These are phyloP conservation scores for Chlorencoelia australis DNA, from an alignment of 2,329 filamentous ascomycete genomes.

Conservation along the genomic window DNA sequence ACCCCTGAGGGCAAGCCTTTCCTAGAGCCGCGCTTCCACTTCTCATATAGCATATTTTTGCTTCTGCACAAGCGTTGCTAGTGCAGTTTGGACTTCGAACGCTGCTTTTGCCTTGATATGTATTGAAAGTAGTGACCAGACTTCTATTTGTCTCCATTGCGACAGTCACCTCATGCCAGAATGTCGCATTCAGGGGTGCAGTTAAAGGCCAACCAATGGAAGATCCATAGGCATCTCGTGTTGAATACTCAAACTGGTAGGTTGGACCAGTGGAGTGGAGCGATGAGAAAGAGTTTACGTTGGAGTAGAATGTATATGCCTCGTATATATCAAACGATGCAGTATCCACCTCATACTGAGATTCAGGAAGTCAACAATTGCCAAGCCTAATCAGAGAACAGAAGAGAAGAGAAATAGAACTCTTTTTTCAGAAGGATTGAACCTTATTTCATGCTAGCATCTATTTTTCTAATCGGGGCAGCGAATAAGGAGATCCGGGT, in stretches of 20 bases:
- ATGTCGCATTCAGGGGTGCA: constrained; percentile 46
- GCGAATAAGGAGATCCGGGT: too few relatives aligned
- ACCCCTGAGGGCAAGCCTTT: constrained; percentile 39
- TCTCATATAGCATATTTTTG: constrained; percentile 50
- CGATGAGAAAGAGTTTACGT: constrained; percentile 35
- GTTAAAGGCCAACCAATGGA: constrained; percentile 34
- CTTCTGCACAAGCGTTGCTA: constrained; percentile 38
- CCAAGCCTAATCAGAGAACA: too few relatives aligned
- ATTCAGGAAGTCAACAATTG: too few relatives aligned
- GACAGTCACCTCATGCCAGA: constrained; percentile 48
- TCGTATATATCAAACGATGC: constrained; percentile 43
- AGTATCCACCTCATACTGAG: constrained; percentile 47
- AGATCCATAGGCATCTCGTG: constrained; percentile 37
- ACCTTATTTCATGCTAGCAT: too few relatives aligned
- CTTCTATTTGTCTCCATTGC: constrained; percentile 41
- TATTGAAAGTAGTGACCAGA: constrained; percentile 41
- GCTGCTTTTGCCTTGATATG: constrained; percentile 41
- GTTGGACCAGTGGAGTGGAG: constrained; percentile 35
- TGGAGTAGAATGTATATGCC: constrained; percentile 42
- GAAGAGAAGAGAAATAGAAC: too few relatives aligned
- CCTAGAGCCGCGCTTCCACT: constrained; percentile 44
- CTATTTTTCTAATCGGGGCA: too few relatives aligned
- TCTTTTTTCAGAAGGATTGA: too few relatives aligned
- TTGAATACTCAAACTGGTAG: constrained; percentile 41
- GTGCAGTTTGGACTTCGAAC: constrained; percentile 41